These are phyloP conservation scores for Fomitopsis serialis DNA, from an alignment of 768 basidiomycete genomes.

Conservation along the genomic window DNA sequence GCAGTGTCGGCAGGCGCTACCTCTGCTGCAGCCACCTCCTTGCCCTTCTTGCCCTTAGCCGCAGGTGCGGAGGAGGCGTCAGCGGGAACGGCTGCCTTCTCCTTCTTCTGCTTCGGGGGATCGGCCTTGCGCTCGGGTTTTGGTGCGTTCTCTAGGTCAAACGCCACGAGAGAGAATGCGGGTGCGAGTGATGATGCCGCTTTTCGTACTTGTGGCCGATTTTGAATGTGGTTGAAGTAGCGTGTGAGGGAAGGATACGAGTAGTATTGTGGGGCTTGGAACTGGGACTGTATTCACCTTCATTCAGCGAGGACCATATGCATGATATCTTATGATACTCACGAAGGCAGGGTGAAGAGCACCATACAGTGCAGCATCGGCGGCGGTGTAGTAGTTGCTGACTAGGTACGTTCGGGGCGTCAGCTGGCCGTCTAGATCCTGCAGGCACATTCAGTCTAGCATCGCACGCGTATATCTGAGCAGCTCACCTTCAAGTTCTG, in stretches of 20 bases:
- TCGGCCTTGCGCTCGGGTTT: constrained; percentile 66
- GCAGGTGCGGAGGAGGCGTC: constrained; percentile 21
- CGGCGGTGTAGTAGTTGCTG: constrained; percentile 78
- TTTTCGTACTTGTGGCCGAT: constrained; percentile 52
- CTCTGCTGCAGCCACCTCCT: constrained; percentile 19
- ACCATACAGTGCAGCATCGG: constrained; percentile 88
- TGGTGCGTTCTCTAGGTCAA: constrained; percentile 78
- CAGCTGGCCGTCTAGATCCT: constrained; percentile 73
- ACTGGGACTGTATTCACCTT: constrained; percentile 47
- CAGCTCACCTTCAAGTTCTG: constrained; percentile 43
- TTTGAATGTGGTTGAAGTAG: constrained; percentile 94
- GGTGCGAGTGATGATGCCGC: constrained; percentile 47
- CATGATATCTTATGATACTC: constrained; percentile 19
- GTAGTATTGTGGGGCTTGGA: constrained; percentile 70
- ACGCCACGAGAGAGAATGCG: constrained; percentile 49
- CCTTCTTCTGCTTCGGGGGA: constrained; percentile 78
- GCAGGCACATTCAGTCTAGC: constrained; percentile 4
- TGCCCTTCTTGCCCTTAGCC: constrained; percentile 22
- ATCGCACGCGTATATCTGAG: not conserved
- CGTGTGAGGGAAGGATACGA: constrained; percentile 79
- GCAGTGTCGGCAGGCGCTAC: constrained; percentile 25
- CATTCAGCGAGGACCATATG: not conserved
- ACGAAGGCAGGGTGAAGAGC: constrained; percentile 83
- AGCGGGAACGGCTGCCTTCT: constrained; percentile 32
- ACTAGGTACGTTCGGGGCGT: constrained; percentile 81